Evolutionary conservation across 805 yeast genomes (phyloP), one percentile per base, ranked within the genome.

Genomic region (Scheffersomyces coipomensis): DNA sequence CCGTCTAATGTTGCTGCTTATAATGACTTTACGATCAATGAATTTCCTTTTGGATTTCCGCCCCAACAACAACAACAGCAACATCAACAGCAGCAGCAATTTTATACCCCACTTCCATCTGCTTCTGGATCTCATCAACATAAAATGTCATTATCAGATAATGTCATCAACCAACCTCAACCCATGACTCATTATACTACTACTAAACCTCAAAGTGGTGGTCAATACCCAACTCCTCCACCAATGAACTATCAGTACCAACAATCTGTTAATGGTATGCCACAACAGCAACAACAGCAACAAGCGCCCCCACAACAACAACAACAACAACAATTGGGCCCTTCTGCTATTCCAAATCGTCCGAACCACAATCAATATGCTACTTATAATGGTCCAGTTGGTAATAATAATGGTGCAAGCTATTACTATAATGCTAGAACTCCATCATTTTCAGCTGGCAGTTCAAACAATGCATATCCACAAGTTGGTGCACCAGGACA

Each of bases 1-100:
- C 6, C 23, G 6, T 9, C 23, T 21, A 21, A 21, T 21, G 23
- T 21, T 21, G 23, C 23, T 21, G 16, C 37, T 29, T 16, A 33
- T 27, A 46, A 45, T 40, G 52, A 48, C 29, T 48, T 35, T 35
- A 42, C 39, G 42, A 35, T 37, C 25, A 48, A 47, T 34, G 52
- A 51, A 22, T 37, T 45, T 34, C 46, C 42, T 21, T 45, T 34
- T 32, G 32, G 34, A 4, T 21, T 11, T 10, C 25, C 23, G 9
- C 38, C 13, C 3, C 27, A 5, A 15, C 17, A 3, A 16, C 32
- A 12, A 2, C 33, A 29, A 11, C 38, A 33, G 8, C 40, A 40
- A 29, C 35, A 29, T 19, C 35, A 21, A 9, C 42, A 22, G 29
- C 37, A 24, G 19, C 37, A 13, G 24, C 39, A 29, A 13, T 36